Base-by-base conservation (phyloP, 2,329 filamentous ascomycete genomes). In the Arthrocladium fulminans region DNA sequence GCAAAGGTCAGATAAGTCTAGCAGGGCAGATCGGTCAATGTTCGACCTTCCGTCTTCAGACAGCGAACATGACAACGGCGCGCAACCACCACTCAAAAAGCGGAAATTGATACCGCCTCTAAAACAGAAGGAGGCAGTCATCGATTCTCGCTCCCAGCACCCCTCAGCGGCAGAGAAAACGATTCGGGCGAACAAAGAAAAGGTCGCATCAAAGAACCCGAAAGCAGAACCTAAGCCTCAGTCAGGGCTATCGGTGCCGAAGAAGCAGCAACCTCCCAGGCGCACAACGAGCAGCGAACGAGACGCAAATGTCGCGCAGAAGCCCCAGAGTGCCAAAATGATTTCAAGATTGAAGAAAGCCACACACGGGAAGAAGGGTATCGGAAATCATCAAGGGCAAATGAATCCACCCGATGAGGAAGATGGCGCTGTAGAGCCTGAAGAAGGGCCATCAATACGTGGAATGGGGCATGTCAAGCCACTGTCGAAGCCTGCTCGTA, bases 21-120 rank as follows among this genome's bases (percentile, higher is more conserved):
- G 8, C 3, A 25, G n/a, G 22, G 22, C 6, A 13, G 27, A 45
- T 12, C n/a, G 24, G 15, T 38, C 51, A 3, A 38, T 54, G 37
- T 62, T 59, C 45, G 59, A 62, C 25, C 48, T 60, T 15, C 49
- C 54, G 2, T 55, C 54, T 24, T 59, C 56, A 19, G 57, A 58
- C 29, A 55, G 59, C 7, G 56, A 58, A 15, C 25, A 46, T 3
- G 39, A 34, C 39, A 48, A 29, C 41, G 13, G 29, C 17, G 30
- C 39, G 30, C 29, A 34, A 17, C 49, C 46, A 8, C 35, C 42
- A 25, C 20, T 4, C 7, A 56, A 58, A 45, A 54, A 49, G 44
- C 49, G 52, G 35, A 56, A 50, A 29, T 37, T 54, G n/a, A 37
- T 37, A 9, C 48, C 46, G 22, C 22, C 39, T 19, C 45, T 32